Conservation (phyloP, 2,329 filamentous ascomycete genomes). For the Ophiostoma montium region DNA sequence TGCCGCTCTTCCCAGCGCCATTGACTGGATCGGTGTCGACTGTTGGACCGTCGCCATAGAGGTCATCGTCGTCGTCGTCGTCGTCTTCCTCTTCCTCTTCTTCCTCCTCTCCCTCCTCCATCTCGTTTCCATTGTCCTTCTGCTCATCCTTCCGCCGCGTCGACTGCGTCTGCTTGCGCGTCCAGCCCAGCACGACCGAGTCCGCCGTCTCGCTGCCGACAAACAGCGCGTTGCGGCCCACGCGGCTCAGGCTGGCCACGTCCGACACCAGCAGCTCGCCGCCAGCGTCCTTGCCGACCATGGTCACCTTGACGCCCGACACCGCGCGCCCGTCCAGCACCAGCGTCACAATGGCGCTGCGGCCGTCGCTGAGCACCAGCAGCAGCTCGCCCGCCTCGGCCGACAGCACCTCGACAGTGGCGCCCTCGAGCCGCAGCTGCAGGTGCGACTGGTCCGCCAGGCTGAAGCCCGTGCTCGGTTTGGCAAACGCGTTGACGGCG, state of each 20-base stretch:
- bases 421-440: constrained; percentile 66
- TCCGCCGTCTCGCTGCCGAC: constrained; percentile 75
- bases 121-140: constrained; percentile 17
- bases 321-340: constrained; percentile 82
- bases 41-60: constrained; percentile 43
- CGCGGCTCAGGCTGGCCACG: constrained; percentile 53
- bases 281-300: constrained; percentile 48
- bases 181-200: constrained; percentile 71
- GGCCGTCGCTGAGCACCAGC: constrained; percentile 64
- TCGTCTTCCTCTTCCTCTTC: constrained; percentile 21
- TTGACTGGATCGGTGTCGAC: constrained; percentile 18
- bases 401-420: constrained; percentile 61
- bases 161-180: constrained; percentile 45
- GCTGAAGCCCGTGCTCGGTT: constrained; percentile 66
- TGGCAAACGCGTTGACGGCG: constrained; percentile 82
- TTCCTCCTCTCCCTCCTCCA: constrained; percentile 34
- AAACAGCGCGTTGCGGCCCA: constrained; percentile 61
- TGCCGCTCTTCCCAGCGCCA: constrained; percentile 21
- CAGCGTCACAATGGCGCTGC: constrained; percentile 64
- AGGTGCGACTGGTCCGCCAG: constrained; percentile 78
- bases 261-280: constrained; percentile 46
- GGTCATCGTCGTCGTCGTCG: constrained; percentile 46
- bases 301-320: constrained; percentile 64
- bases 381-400: constrained; percentile 69
- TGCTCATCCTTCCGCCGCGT: constrained; percentile 43